These are phyloP conservation scores for Euptelea pleiosperma DNA, from an alignment of 164 flowering plant genomes.

Conservation along the genomic window DNA sequence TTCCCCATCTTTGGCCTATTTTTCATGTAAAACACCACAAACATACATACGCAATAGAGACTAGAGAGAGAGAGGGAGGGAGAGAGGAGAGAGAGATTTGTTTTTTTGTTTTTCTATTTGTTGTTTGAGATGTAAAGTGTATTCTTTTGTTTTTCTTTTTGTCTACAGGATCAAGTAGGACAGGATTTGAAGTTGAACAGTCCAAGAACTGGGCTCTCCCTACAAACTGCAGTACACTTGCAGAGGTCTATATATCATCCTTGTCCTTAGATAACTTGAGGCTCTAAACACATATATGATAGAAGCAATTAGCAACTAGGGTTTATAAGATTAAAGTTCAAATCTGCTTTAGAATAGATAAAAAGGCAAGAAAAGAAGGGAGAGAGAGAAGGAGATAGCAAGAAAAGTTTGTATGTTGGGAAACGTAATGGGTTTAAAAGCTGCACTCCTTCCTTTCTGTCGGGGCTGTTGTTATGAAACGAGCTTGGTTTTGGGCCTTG, in stretches of 20 bases:
- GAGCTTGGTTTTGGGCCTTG: conserved; percentile 32
- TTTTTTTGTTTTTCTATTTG: conserved; percentile 22
- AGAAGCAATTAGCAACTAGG: too few relatives aligned
- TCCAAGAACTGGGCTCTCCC: conserved; percentile 52
- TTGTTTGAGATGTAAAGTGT: conserved; percentile 31
- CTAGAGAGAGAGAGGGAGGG: conserved; percentile 1
- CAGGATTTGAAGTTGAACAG: conserved; percentile 54
- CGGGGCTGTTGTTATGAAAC: conserved; percentile 50
- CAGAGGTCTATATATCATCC: conserved; percentile 18
- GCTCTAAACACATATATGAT: not conserved
- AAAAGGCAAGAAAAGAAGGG: conserved; percentile 12
- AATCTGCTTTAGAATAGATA: too few relatives aligned
- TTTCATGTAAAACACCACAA: too few relatives aligned
- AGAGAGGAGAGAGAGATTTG: conserved; percentile 6
- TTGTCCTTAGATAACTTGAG: not conserved
- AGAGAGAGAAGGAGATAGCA: conserved; percentile 10
- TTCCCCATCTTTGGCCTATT: not conserved
- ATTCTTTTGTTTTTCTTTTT: conserved; percentile 30
- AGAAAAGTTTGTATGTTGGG: conserved; percentile 53
- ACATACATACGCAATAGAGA: too few relatives aligned
- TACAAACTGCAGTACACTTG: conserved; percentile 41
- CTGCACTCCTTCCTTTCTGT: conserved; percentile 77
- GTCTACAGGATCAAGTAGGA: conserved; percentile 44
- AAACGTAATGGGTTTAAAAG: conserved; percentile 67
- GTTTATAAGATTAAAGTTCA: too few relatives aligned